Evolutionary conservation across 768 basidiomycete genomes (phyloP).

Genomic region (Tylopilus balloui): DNA sequence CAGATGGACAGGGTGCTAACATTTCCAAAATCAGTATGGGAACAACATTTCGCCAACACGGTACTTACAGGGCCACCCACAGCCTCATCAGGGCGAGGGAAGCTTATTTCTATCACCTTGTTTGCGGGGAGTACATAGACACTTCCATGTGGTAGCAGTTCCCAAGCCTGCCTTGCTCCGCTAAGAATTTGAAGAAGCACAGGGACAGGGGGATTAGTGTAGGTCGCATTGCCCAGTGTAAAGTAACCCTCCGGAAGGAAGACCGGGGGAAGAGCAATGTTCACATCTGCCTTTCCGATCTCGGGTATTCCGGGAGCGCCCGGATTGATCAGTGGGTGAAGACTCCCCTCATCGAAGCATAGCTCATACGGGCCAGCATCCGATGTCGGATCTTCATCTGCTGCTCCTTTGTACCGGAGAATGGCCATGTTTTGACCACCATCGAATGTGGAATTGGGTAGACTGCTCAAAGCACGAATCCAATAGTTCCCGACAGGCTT

Average conservation of each 20-base stretch:
- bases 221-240: background rate
- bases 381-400: background rate
- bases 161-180: conserved; percentile 40
- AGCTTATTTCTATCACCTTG: conserved; percentile 43
- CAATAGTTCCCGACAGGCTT: conserved; percentile 49
- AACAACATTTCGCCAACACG: background rate
- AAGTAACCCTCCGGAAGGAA: background rate
- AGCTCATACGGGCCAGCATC: background rate
- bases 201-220: conserved; percentile 38
- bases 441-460: conserved; percentile 9
- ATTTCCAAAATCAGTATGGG: background rate
- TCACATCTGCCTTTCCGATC: conserved; percentile 5
- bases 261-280: background rate
- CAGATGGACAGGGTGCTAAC: conserved; percentile 36
- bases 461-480: conserved; percentile 36
- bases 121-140: conserved; percentile 43
- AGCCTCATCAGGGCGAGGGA: conserved; percentile 31
- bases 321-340: background rate
- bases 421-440: conserved; percentile 4
- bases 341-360: background rate
- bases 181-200: conserved; percentile 32
- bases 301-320: conserved; percentile 2
- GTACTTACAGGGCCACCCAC: conserved; percentile 29
- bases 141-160: conserved; percentile 45
- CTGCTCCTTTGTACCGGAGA: conserved; percentile 1